Evolutionary conservation across 306 rosid genomes (phyloP).

Genomic region (Delonix regia): DNA sequence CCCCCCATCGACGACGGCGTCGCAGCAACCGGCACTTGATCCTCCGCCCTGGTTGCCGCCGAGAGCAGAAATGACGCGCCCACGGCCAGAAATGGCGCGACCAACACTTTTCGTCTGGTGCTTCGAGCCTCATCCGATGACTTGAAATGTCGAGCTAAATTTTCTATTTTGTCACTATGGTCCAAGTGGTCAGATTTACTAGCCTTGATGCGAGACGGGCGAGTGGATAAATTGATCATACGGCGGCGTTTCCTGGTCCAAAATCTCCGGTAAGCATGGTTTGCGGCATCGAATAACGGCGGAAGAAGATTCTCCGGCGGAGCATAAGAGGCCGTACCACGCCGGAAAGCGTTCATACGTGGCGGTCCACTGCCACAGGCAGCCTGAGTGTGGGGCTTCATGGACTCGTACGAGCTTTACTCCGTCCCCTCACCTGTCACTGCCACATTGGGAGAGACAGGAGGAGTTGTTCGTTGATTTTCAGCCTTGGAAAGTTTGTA

Average conservation of each 20-base stretch:
- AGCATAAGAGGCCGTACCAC: conserved; percentile 34
- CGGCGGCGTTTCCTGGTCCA: conserved; percentile 43
- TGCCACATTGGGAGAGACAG: neutral
- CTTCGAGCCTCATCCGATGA: conserved; percentile 15
- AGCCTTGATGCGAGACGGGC: conserved; percentile 32
- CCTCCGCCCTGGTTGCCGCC: conserved; percentile 60
- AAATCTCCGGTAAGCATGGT: conserved; percentile 30
- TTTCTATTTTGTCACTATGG: neutral
- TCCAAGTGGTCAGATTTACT: conserved; percentile 21
- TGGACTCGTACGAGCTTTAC: neutral
- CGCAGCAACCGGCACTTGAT: conserved; percentile 34
- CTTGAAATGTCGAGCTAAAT: conserved; percentile 12
- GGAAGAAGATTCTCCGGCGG: conserved; percentile 20
- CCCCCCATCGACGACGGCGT: conserved; percentile 30
- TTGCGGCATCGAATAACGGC: conserved; percentile 19
- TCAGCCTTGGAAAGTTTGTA: conserved; percentile 15
- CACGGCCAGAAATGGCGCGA: conserved; percentile 61
- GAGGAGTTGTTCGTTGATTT: conserved; percentile 9
- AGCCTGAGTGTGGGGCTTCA: conserved; percentile 55
- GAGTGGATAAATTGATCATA: conserved; percentile 30
- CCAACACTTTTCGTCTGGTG: conserved; percentile 60
- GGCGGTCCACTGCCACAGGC: conserved; percentile 44
- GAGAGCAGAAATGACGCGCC: conserved; percentile 72
- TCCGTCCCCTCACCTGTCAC: conserved; percentile 10
- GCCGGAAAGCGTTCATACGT: conserved; percentile 37